Evolutionary conservation across 176 grass and related monocot species (phyloP).

Genomic region (Sorghum bicolor): DNA sequence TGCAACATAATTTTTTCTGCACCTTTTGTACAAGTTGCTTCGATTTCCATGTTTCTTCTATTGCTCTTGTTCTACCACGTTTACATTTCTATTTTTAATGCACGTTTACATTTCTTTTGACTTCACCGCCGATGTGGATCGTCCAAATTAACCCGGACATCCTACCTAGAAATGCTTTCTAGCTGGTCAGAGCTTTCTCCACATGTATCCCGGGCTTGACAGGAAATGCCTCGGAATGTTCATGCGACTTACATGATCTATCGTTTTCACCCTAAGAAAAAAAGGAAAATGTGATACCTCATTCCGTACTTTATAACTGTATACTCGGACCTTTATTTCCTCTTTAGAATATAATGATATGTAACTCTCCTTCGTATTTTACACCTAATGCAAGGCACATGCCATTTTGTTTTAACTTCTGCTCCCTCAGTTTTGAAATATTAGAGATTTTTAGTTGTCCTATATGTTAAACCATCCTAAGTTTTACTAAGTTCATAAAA

Average conservation of each 20-base stretch:
- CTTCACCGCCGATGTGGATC: neutral
- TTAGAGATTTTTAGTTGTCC: neutral
- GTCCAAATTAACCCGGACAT: neutral
- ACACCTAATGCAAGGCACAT: neutral
- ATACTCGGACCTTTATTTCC: no score
- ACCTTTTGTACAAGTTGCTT: conserved; percentile 1
- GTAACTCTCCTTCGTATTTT: no score
- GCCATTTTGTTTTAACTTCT: neutral
- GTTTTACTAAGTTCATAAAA: neutral
- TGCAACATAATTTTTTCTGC: neutral
- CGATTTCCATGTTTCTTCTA: neutral
- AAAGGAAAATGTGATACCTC: neutral
- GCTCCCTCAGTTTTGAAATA: neutral
- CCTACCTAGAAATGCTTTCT: neutral
- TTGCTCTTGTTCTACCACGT: neutral
- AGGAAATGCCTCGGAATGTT: neutral
- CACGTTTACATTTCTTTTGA: neutral
- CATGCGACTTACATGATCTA: neutral
- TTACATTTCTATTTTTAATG: neutral
- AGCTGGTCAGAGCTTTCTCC: neutral
- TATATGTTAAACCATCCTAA: no score
- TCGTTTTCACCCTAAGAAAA: neutral
- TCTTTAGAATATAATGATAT: no score
- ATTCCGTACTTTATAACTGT: neutral
- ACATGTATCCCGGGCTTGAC: neutral